phyloP scores from a whole-genome alignment of 2,329 filamentous ascomycete genomes.

The Pleurostoma richardsiae region DNA sequence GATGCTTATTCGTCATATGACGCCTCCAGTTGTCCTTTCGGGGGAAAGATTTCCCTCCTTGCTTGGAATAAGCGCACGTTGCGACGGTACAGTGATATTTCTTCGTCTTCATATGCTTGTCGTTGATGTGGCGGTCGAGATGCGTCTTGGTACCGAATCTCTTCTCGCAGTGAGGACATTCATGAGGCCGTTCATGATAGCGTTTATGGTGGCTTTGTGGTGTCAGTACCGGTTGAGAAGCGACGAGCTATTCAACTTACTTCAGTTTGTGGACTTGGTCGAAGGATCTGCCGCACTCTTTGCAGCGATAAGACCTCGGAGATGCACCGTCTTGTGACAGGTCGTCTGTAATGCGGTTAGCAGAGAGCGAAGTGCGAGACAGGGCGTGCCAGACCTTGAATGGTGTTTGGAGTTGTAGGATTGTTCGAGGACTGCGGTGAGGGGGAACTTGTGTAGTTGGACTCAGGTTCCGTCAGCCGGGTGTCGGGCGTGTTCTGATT shows the following conservation, averaged over 20 bases:
- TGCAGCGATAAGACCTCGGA: slow-evolving; percentile 27
- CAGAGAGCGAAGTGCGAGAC: neutral
- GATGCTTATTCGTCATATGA: slow-evolving; percentile 57
- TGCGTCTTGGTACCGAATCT: slow-evolving; percentile 59
- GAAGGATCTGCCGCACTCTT: slow-evolving; percentile 40
- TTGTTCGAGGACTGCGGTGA: slow-evolving; percentile 10
- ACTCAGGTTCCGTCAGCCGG: slow-evolving; percentile 26
- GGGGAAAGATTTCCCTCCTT: slow-evolving; percentile 53
- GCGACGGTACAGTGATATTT: slow-evolving; percentile 53
- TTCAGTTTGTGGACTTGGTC: slow-evolving; percentile 58
- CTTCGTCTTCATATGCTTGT: slow-evolving; percentile 55
- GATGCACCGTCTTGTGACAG: slow-evolving; percentile 13
- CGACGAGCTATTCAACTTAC: slow-evolving; percentile 24
- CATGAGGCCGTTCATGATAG: slow-evolving; percentile 53
- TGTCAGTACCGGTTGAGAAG: slow-evolving; percentile 11
- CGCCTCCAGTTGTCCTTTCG: slow-evolving; percentile 60
- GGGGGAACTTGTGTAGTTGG: slow-evolving; percentile 14
- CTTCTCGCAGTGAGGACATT: slow-evolving; percentile 43
- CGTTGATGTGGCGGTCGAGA: slow-evolving; percentile 57
- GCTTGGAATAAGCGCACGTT: slow-evolving; percentile 50
- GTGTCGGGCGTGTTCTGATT: slow-evolving; percentile 42
- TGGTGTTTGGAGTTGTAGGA: neutral
- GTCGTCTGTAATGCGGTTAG: neutral
- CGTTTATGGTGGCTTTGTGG: slow-evolving; percentile 50
- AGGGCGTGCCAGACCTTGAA: neutral